Evolutionary conservation across 495 filamentous ascomycete species (phyloP), one percentile per base, ranked within the genome.

Genomic region (Tuber melanosporum): DNA sequence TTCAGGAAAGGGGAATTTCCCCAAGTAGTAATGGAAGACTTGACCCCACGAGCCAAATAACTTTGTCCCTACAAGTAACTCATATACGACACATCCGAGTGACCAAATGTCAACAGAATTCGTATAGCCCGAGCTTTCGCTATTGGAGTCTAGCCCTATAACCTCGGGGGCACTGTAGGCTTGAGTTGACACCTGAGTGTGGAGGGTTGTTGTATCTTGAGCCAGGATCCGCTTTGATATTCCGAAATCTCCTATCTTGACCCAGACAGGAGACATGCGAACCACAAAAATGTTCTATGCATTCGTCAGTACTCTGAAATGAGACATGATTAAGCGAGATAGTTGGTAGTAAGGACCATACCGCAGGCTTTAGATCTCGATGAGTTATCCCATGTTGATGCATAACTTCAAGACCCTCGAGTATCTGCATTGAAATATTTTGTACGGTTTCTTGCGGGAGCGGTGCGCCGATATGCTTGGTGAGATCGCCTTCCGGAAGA

Each of bases 351-450:
- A 52, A n/a, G 1, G 7, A 52, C 10, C 0, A 52, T 52, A 52
- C 47, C 47, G 47, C 20, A n/a, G 76, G 76, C 17, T 76, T 72
- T 20, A 78, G n/a, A 72, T 78, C 76, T 1, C 76, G 70, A 43
- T 78, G 74, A 20, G 49, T 44, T 42, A 78, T 57, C 19, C 42
- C 41, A 17, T 78, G 17, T n/a, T 70, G 44, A 32, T 76, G 70
- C 74, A 78, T 76, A 20, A 73, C 70, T 41, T 71, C 45, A 7
- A 78, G 44, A 9, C 77, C 77, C 43, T 76, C 57, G 2, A 76
- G 71, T 19, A 78, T 19, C 45, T 76, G 77, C 19, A 46, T 76
- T 22, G 70, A 12, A 45, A 78, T 36, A n/a, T n/a, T n/a, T 20
- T n/a, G 26, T 12, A 77, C 70, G 3, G 62, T 78, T 71, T 19